phyloP scores from a whole-genome alignment of 2,329 filamentous ascomycete genomes.

The Dactylellina drechsleri region DNA sequence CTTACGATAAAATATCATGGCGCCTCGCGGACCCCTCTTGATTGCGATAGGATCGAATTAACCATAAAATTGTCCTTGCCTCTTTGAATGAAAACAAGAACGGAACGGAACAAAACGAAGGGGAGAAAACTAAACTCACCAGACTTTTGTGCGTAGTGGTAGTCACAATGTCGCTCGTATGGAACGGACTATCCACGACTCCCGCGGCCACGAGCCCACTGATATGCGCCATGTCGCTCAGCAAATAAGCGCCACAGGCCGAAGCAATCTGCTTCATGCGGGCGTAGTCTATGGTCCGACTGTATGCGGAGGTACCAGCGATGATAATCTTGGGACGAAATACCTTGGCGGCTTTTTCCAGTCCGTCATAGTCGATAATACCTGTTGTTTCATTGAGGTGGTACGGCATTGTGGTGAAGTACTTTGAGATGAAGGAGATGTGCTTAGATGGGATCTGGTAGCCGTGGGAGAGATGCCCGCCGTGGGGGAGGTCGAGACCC shows the following conservation, averaged over 20 bases:
- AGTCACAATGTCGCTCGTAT: constrained; percentile 90
- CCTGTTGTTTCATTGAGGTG: constrained; percentile 89
- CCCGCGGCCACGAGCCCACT: constrained; percentile 92
- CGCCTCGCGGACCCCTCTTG: constrained; percentile 84
- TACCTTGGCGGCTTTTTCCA: constrained; percentile 85
- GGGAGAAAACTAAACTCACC: constrained; percentile 26
- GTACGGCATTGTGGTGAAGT: constrained; percentile 98
- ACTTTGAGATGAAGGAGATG: constrained; percentile 98
- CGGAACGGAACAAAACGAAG: background rate
- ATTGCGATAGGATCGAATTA: background rate
- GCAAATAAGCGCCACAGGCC: constrained; percentile 89
- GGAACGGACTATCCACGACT: constrained; percentile 89
- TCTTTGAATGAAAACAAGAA: background rate
- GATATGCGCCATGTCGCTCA: constrained; percentile 97
- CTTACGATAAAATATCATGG: constrained; percentile 98
- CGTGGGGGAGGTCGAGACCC: constrained; percentile 95
- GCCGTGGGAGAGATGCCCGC: constrained; percentile 93
- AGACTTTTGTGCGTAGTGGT: constrained; percentile 98
- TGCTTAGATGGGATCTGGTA: constrained; percentile 94
- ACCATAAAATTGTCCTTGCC: background rate
- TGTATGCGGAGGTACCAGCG: constrained; percentile 94
- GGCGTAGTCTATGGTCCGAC: constrained; percentile 92
- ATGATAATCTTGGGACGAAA: constrained; percentile 97
- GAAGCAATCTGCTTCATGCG: constrained; percentile 90
- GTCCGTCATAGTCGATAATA: constrained; percentile 90